Evolutionary conservation across 306 rosid species (phyloP), one percentile per base, ranked within the genome.

Genomic region (Prunus campanulata): DNA sequence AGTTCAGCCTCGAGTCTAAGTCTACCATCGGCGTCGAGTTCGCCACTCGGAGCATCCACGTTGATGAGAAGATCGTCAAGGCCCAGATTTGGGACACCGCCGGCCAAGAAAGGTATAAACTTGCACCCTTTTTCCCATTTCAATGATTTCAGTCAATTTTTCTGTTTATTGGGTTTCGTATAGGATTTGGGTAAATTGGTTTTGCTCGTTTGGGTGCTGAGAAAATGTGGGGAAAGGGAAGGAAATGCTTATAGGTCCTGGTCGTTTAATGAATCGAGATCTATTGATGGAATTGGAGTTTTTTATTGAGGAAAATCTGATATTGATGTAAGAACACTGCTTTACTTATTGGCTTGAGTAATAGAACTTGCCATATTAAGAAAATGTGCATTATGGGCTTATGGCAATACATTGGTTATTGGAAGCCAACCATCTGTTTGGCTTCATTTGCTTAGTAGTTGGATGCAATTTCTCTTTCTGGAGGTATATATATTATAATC

Each of bases 51-150:
- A 87, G 87, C 63, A 85, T 87, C 27, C 83, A 61, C 7, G 91
- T 85, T 14, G 87, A 85, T 2, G 85, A 87, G 16, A 87, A 85
- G 82, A 76, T 87, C 71, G 76, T 87, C 74, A 87, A 87, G 83
- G 88, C 88, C 61, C 91, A 87, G 91, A 87, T 87, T 87, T 87
- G 88, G 91, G 91, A 87, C 66, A 87, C 91, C 71, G 91, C 87
- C 60, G 88, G 88, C 50, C 91, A 87, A 80, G 88, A 87, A 77
- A 85, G 91, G 88, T 86, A 54, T 2, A 5, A 20, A 6, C 3
- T 12, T 67, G 0, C 8, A 4, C 3, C 8, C 13, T n/a, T 8
- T 11, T 67, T 24, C 7, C 11, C 3, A 35, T 8, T 32, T 27
- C 15, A 11, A 18, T 65, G 0, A 27, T 62, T 62, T 29, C 65